Evolutionary conservation across 2,329 filamentous ascomycete species (phyloP).

Genomic region (Claviceps capensis): DNA sequence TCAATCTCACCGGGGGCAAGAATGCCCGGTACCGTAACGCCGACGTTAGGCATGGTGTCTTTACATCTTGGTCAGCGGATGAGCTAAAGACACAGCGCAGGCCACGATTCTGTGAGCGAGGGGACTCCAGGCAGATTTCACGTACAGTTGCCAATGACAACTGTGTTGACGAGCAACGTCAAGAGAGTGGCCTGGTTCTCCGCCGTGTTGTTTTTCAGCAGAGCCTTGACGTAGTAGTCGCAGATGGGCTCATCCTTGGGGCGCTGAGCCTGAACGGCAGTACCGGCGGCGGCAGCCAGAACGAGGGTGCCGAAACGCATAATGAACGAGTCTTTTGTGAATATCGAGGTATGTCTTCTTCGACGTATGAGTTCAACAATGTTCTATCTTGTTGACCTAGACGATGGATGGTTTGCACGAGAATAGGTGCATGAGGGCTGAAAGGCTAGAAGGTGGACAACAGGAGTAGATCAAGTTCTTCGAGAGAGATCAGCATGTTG

Average conservation of each 20-base stretch:
- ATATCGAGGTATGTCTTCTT: too few relatives aligned
- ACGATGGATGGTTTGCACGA: too few relatives aligned
- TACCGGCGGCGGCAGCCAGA: conserved; percentile 10
- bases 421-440: too few relatives aligned
- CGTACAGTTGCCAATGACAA: conserved; percentile 47
- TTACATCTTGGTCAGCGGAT: too few relatives aligned
- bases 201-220: conserved; percentile 44
- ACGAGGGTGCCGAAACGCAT: conserved; percentile 14
- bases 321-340: not conserved
- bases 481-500: too few relatives aligned
- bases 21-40: conserved; percentile 42
- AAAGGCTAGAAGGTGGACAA: too few relatives aligned
- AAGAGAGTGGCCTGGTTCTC: conserved; percentile 42
- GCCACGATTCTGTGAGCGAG: too few relatives aligned
- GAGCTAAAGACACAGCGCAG: too few relatives aligned
- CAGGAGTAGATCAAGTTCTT: too few relatives aligned
- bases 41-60: conserved; percentile 40
- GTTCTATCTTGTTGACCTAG: too few relatives aligned
- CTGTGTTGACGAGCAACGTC: conserved; percentile 46
- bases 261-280: conserved; percentile 26
- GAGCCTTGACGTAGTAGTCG: conserved; percentile 49
- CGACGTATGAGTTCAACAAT: too few relatives aligned
- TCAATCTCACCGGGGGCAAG: conserved; percentile 36
- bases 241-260: conserved; percentile 39
- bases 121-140: not conserved